These are phyloP conservation scores for Colletotrichum horii DNA, from an alignment of 2,329 filamentous ascomycete species.

Conservation along the genomic window DNA sequence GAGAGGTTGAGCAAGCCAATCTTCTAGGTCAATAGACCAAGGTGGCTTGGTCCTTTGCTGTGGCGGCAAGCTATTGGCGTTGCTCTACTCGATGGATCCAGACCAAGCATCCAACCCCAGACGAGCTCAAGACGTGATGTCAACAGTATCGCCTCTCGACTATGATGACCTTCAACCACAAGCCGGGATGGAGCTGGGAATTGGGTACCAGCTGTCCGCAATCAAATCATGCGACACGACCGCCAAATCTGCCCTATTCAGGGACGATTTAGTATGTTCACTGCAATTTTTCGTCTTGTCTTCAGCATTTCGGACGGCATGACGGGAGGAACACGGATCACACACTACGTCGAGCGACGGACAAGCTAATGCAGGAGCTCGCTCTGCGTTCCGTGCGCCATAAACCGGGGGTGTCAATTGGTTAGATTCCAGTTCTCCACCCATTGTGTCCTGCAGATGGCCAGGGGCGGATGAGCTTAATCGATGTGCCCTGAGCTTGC, in stretches of 20 bases:
- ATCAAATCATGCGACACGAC: background rate
- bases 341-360: background rate
- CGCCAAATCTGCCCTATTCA: background rate
- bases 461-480: conserved; percentile 16
- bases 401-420: background rate
- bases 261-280: background rate
- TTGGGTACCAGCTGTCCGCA: background rate
- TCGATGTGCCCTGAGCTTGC: background rate
- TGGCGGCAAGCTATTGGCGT: background rate
- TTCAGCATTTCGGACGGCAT: background rate
- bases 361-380: conserved; percentile 16
- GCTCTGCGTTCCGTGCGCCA: background rate
- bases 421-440: background rate
- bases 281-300: background rate
- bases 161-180: background rate
- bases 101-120: background rate
- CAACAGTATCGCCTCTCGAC: background rate
- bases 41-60: background rate
- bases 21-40: background rate
- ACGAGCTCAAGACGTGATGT: background rate
- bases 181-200: background rate
- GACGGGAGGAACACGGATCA: background rate
- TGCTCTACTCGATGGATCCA: background rate
- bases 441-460: background rate
- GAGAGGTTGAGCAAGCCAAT: background rate